Evolutionary conservation across 768 basidiomycete species (phyloP), one percentile per base, ranked within the genome.

Genomic region (Xerocomus potaroensis): DNA sequence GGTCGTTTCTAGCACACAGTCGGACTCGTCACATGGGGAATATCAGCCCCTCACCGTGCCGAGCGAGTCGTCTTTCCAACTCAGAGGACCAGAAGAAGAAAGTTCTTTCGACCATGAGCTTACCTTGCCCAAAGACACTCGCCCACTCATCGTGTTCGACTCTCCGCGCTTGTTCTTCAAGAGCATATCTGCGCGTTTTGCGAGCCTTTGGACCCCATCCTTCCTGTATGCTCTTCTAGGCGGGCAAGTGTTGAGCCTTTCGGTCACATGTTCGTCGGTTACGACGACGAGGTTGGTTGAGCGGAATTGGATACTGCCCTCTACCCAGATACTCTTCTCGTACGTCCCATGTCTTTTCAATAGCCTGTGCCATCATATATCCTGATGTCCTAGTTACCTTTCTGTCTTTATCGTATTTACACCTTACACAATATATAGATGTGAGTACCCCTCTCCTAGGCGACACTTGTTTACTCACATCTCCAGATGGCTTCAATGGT

Each of bases 371-470:
- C 9, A 21, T 38, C 40, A 23, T 16, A 23, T 27, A 11, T 56
- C 40, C 1, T n/a, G n/a, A n/a, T 24, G 2, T 36, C 9, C 23
- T 32, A 91, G 90, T 44, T 92, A 93, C 69, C 77, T 88, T 56
- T 70, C 80, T 18, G 56, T 91, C 36, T 87, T 84, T 64, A 47
- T 75, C 10, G 72, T 83, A 38, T 93, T 85, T 60, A 91, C 90
- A n/a, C 87, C 89, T 0, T 91, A 90, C 72, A 93, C 91, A 15
- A 86, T 93, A 35, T 84, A 89, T 65, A 75, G 79, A 70, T 93
- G 88, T 91, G 58, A 49, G 87, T 67, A 3, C 12, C 9, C 8
- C 6, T 29, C 6, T 34, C 8, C 8, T 14, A 10, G 9, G 7
- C 0, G 3, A 21, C 1, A 2, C n/a, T 15, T 27, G 1, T 26